Evolutionary conservation across 768 basidiomycete genomes (phyloP).

Genomic region (Phylloporus scabripes): DNA sequence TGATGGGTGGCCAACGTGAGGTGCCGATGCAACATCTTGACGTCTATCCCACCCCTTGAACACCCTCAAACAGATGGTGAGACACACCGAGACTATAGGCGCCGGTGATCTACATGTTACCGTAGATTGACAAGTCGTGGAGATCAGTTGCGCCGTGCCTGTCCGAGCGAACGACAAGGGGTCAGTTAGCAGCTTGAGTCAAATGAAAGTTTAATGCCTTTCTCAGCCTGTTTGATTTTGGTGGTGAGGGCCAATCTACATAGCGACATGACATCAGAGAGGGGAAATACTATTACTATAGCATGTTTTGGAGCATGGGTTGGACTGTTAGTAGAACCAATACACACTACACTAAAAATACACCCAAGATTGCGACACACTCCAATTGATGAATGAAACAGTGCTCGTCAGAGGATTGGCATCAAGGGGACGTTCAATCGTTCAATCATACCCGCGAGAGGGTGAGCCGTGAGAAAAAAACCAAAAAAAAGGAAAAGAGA

Average conservation of each 20-base stretch:
- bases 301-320: background rate
- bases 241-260: no score
- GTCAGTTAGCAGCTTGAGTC: no score
- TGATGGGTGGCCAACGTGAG: no score
- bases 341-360: background rate
- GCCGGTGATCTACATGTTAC: no score
- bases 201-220: no score
- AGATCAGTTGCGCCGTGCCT: background rate
- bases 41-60: no score
- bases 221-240: no score
- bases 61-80: no score
- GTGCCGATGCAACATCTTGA: no score
- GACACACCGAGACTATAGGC: no score
- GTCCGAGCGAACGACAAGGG: no score
- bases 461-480: background rate
- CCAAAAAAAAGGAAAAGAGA: background rate
- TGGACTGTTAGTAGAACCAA: background rate
- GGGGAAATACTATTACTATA: background rate
- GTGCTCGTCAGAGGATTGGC: background rate
- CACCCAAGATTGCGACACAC: background rate
- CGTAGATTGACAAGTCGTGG: background rate
- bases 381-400: background rate
- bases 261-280: background rate
- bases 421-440: background rate
- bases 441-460: background rate